Conservation (phyloP, 2,329 filamentous ascomycete species). For the Calonectria montana region DNA sequence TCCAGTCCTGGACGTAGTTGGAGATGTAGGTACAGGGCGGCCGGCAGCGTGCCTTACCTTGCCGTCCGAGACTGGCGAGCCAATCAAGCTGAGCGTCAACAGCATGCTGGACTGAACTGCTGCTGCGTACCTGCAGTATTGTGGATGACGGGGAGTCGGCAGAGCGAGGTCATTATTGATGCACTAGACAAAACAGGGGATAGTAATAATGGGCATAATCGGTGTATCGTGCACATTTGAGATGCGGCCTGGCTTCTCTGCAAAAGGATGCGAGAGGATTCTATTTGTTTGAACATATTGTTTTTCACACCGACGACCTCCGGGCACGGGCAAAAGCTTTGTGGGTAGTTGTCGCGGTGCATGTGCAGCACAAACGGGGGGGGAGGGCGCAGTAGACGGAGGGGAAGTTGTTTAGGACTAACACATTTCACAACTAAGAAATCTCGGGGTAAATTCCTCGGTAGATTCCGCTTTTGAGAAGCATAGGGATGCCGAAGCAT, state of each 20-base stretch:
- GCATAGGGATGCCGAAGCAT: too few species aligned
- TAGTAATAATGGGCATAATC: background rate
- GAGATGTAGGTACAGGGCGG: background rate
- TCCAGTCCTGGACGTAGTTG: conserved; percentile 13
- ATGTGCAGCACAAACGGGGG: background rate
- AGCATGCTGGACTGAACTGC: conserved; percentile 21
- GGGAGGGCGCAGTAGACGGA: background rate
- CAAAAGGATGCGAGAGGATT: background rate
- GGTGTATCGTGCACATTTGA: background rate
- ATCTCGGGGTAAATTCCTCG: background rate
- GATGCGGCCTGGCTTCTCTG: background rate
- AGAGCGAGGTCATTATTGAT: background rate
- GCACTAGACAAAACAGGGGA: conserved; percentile 9
- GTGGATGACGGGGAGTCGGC: conserved; percentile 13
- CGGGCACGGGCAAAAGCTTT: background rate
- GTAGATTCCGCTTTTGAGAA: background rate
- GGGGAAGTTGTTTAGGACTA: background rate
- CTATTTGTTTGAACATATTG: background rate
- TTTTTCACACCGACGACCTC: background rate
- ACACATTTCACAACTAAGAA: background rate
- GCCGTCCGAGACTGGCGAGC: background rate
- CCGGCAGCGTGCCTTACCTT: conserved; percentile 10
- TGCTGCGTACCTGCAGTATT: conserved; percentile 38
- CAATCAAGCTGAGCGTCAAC: conserved; percentile 33
- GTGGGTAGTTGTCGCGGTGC: background rate